Evolutionary conservation across 2,329 filamentous ascomycete genomes (phyloP), one percentile per base, ranked within the genome.

Genomic region (Phoma sp.): DNA sequence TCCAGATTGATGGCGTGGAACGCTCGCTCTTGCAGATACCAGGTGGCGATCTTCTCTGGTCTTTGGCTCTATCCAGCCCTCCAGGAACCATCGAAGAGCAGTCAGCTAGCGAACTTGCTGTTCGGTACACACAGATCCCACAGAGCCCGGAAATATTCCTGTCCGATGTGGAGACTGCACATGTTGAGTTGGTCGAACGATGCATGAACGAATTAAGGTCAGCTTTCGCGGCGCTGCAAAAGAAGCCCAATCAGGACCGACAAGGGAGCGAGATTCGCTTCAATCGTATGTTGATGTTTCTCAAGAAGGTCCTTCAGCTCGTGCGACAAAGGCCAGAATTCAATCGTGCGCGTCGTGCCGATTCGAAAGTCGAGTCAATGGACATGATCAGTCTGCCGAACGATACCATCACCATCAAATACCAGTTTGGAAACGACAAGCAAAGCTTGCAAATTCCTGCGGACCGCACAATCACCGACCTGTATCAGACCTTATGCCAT

Each of bases 11-110:
- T 6, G 53, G 63, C 14, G 61, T 60, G 36, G 62, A 66, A 3
- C 59, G 59, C 8, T 56, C 46, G 13, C 75, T 79, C 9, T 69
- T 84, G 25, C 77, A 82, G 60, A 82, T 79, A 57, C 83, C 80
- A 4, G 80, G 80, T 6, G 78, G 80, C 58, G 89, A 95, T 62
- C 83, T 92, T 52, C 78, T 96, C n/a, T 96, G 93, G 93, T 85
- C 86, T 23, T 85, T 96, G 64, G 86, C 93, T 30, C 77, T 96
- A 47, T 87, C 84, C 13, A 86, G 89, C 1, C 85, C 86, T 4
- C 79, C 83, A 33, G 78, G 82, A 33, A 83, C 81, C 0, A 86
- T 96, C 42, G 90, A 90, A 61, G 81, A 82, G 18, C 77, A 81
- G 47, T 89, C 90, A 1, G 91, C 89, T 27, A 81, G 80, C 45